Conservation (phyloP, 352 stramenopile genomes). For the Pythium inflatum region DNA sequence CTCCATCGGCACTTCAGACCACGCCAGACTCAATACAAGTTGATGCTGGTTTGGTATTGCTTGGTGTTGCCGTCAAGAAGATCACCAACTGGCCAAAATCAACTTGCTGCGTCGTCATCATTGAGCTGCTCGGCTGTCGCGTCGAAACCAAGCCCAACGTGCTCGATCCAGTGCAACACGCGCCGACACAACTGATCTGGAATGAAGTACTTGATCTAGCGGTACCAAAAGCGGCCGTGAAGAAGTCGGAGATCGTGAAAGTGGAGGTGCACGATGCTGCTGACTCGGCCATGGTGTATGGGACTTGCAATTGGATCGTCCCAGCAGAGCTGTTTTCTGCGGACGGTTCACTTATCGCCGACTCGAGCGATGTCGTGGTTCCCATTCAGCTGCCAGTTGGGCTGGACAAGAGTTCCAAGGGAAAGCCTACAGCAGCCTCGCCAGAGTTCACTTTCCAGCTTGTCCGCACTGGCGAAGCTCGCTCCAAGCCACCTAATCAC, state of each 20-base stretch:
- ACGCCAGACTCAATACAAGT: not conserved
- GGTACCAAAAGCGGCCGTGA: not conserved
- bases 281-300: conserved; percentile 26
- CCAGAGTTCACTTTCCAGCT: conserved; percentile 15
- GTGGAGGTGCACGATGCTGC: conserved; percentile 32
- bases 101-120: conserved; percentile 19
- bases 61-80: conserved; percentile 23
- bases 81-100: not conserved
- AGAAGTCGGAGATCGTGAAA: conserved; percentile 24
- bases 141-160: conserved; percentile 38
- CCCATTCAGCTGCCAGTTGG: conserved; percentile 3
- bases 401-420: conserved; percentile 7
- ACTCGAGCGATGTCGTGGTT: conserved; percentile 18
- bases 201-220: conserved; percentile 29
- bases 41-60: not conserved
- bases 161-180: not conserved
- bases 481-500: not conserved
- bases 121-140: conserved; percentile 31
- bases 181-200: conserved; percentile 6
- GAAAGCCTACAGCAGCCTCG: not conserved
- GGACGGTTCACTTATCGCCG: not conserved
- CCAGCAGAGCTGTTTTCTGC: conserved; percentile 26
- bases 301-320: conserved; percentile 39
- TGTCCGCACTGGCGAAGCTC: not conserved
- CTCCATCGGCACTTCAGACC: not conserved